Base-by-base conservation (phyloP, 2,329 filamentous ascomycete genomes). In the Hymenoscyphus linearis region DNA sequence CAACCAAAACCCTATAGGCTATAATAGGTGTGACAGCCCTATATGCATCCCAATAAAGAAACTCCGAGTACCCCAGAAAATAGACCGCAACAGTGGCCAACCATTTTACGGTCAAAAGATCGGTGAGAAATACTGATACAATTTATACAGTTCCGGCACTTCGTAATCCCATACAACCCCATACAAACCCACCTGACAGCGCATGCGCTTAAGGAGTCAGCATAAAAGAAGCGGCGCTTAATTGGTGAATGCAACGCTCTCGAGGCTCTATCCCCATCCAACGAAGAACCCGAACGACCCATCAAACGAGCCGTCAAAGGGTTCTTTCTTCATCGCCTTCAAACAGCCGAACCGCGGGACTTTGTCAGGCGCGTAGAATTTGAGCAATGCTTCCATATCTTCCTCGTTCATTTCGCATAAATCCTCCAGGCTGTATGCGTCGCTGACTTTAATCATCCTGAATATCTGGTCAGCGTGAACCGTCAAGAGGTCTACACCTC, bases 391-490 rank as follows among this genome's bases (percentile, higher is more conserved):
- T 60, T 90, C 86, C 89, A 98, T 96, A 69, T 93, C 93, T 69
- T 88, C 83, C 57, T 95, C 90, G 22, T 84, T 85, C 82, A 98
- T 86, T 36, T 84, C 83, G 67, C 91, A 93, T 67, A 98, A 83
- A 64, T 97, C 89, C 64, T 96, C 88, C 73, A 96, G 85, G 58
- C 82, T 87, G 80, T 93, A 97, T 37, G 86, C 81, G 68, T 97
- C 91, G 77, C 93, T 97, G 37, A 98, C 90, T 66, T 85, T 88
- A 55, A 87, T 91, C 90, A 98, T 98, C 92, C 89, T 91, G 65
- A 22, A 50, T 7, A 14, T 31, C 31, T 12, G 44, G 70, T 79
- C 60, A 78, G 73, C 55, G 65, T 62, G 59, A 57, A 10, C 13
- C 14, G 18, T 52, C 62, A 2, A 50, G 36, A 25, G 13, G 52